Evolutionary conservation across 129 eudicot species (phyloP).

Genomic region (Erigeron canadensis): DNA sequence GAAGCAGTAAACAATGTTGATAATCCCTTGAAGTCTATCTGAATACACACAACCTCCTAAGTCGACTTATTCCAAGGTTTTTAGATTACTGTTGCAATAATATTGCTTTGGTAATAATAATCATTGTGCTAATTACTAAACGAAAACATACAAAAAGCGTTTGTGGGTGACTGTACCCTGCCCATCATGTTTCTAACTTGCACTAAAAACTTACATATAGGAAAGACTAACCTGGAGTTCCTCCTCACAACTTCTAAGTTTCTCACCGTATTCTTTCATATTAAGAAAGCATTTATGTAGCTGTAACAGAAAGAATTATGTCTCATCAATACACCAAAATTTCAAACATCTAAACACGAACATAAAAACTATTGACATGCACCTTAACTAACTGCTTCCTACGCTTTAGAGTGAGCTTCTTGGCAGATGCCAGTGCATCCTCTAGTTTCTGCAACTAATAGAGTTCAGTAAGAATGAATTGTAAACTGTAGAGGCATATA

Average conservation of each 20-base stretch:
- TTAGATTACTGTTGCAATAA: no score
- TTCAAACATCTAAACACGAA: not conserved
- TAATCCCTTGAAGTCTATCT: no score
- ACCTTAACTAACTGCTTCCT: slow-evolving; percentile 67
- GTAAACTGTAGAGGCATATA: not conserved
- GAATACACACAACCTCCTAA: no score
- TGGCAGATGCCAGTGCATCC: slow-evolving; percentile 56
- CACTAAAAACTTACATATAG: not conserved
- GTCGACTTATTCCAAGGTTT: no score
- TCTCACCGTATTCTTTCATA: slow-evolving; percentile 56
- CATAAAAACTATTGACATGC: slow-evolving; percentile 15
- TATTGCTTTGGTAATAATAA: not conserved
- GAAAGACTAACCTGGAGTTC: slow-evolving; percentile 73
- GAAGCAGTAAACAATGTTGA: no score
- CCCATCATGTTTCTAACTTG: no score
- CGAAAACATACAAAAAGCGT: not conserved
- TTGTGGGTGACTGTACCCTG: no score
- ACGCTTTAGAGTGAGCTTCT: slow-evolving; percentile 56
- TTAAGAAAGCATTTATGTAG: slow-evolving; percentile 59
- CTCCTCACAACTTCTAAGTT: slow-evolving; percentile 61
- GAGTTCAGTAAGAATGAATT: not conserved
- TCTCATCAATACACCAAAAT: not conserved
- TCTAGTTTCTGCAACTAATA: slow-evolving; percentile 57
- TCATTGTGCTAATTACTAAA: not conserved
- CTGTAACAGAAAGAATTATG: slow-evolving; percentile 38